Base-by-base conservation (phyloP, 2,329 filamentous ascomycete species). In the Penicillium sp. region DNA sequence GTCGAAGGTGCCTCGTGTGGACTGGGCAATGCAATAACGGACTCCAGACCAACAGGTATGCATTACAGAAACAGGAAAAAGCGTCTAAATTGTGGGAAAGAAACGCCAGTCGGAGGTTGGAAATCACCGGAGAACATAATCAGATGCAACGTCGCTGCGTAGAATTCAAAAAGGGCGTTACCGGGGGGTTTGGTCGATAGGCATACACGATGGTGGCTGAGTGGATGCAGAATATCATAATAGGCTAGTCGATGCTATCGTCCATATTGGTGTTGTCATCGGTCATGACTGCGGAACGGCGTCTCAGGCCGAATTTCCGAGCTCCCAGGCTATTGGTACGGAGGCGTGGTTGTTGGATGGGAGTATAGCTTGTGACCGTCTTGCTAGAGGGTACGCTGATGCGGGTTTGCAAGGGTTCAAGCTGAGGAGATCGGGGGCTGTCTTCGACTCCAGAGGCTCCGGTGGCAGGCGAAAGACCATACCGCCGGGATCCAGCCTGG, bases 401-500 rank as follows among this genome's bases (percentile, higher is more conserved):
- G 10, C 69, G 64, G 10, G 69, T 70, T 47, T 70, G 69, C 6
- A 63, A 59, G 8, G 57, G 41, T 7, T 65, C 57, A 49, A 62
- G 55, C 38, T 57, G 61, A 23, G 66, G 55, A 18, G 59, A 45
- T 24, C 59, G 54, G 34, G 49, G 56, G 38, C 42, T 56, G 33
- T 53, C 65, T 52, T 62, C 70, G 33, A 45, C 50, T 39, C 51
- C 57, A 39, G 56, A 56, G 31, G 59, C 59, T 4, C 59, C 54
- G 6, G 63, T 48, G 12, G 58, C 47, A 5, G 63, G 48, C 3
- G 68, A 59, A 18, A 67, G 42, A 6, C 68, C 70, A 47, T 75
- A 75, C 21, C 73, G 66, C 26, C 71, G 73, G 21, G 70, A 75
- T 18, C 73, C 73, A 1, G 72, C 72, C 52, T 74, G 73, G 38